Base-by-base conservation (phyloP, 768 basidiomycete genomes). In the Dentipellis sp. region DNA sequence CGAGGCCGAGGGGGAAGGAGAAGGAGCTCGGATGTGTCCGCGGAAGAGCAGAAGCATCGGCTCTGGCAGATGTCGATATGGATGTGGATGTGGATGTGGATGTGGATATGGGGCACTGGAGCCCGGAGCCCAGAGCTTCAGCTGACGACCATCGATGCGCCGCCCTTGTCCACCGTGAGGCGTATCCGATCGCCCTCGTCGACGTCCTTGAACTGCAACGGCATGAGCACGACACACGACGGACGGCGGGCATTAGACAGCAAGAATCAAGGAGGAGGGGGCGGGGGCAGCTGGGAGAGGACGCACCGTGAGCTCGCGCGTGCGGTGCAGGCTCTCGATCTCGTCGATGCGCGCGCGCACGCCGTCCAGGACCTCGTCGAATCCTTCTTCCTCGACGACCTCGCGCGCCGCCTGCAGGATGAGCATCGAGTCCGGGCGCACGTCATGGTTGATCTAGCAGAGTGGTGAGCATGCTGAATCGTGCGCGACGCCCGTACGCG, bases 291-390 rank as follows among this genome's bases (percentile, higher is more conserved):
- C n/a, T 17, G 2, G 14, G 7, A 8, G 1, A 16, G 17, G 14
- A 9, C 42, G 12, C 22, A 88, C 87, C 45, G 85, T 88, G 58
- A 90, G 68, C 69, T 91, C 88, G 56, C 86, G 72, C 21, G 88
- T 91, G 45, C 88, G 77, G 60, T 88, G 88, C 56, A 92, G 65
- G 67, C 84, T 86, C 71, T 94, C 92, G 63, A 94, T 94, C 68
- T 89, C 86, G 67, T 92, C 88, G 40, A 94, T 82, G 12, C 93
- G 76, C 57, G 80, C 80, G 51, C 88, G 75, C 5, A 91, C 91
- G 52, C 74, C 75, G 58, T 90, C 78, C 16, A 91, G 75, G 37
- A 83, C 65, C n/a, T 88, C 84, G 51, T 92, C 83, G 64, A 94
- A 94, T 9, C 81, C 90, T 49, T 86, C 82, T 66, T 84, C 84